A percentile compares a stretch with the other conserved stretches of the same genome.
Conservation (phyloP, 2,329 filamentous ascomycete species). For the Parascedosporium putredinis region DNA sequence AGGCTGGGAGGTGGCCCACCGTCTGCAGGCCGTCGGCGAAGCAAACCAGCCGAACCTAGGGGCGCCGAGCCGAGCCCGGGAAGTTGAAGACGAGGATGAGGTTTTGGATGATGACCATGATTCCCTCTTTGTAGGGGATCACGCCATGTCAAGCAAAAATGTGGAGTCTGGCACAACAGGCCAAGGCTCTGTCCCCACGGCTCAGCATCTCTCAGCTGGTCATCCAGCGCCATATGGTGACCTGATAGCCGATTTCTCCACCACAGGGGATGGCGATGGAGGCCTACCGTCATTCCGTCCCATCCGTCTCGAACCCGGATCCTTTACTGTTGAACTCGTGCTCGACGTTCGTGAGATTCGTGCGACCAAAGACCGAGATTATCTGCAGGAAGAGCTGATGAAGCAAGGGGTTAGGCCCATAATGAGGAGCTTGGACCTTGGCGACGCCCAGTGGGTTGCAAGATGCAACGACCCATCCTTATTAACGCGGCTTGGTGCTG, state of each 20-base stretch:
- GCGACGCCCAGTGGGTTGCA: conserved; percentile 72
- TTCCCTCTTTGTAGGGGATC: not conserved
- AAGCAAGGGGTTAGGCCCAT: conserved; percentile 56
- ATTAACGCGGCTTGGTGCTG: conserved; percentile 44
- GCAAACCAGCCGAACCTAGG: conserved; percentile 2
- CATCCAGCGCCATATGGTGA: not conserved
- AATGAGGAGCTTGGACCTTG: conserved; percentile 59
- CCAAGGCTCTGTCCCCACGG: not conserved
- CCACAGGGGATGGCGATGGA: conserved; percentile 11
- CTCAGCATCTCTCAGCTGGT: not conserved
- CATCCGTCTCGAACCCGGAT: conserved; percentile 50
- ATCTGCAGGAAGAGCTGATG: conserved; percentile 61
- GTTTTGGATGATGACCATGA: not conserved
- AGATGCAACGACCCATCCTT: conserved; percentile 52
- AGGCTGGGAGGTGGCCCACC: conserved; percentile 63
- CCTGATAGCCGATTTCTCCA: not conserved
- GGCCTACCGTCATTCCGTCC: conserved; percentile 42
- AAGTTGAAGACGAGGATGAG: not conserved
- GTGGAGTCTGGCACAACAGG: not conserved
- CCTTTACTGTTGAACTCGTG: conserved; percentile 62
- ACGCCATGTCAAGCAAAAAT: not conserved
- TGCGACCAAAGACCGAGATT: conserved; percentile 62
- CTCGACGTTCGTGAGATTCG: conserved; percentile 68
- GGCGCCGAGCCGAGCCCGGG: not conserved
- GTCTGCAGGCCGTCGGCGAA: conserved; percentile 35